phyloP scores from a whole-genome alignment of 2,329 filamentous ascomycete genomes.

The Hymenoscyphus albidus region DNA sequence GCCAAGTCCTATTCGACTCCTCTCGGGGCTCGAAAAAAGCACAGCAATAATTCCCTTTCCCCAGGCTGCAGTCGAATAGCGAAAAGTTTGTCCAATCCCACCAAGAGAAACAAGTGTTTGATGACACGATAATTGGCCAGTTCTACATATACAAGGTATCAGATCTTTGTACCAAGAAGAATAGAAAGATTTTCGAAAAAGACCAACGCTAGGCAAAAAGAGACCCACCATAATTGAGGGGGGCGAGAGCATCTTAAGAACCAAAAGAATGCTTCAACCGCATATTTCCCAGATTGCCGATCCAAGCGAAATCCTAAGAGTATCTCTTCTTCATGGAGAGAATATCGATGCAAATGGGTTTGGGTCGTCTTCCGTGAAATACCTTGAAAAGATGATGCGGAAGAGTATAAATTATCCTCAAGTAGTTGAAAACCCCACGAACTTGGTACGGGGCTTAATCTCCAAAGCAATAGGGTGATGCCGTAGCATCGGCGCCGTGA shows the following conservation, averaged over 20 bases:
- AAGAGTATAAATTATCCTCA: conserved; percentile 24
- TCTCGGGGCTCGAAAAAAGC: conserved; percentile 23
- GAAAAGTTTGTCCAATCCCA: conserved; percentile 26
- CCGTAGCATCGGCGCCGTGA: conserved; percentile 32
- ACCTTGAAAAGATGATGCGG: conserved; percentile 22
- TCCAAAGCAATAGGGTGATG: conserved; percentile 27
- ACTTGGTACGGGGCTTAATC: background rate
- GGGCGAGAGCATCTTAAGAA: conserved; percentile 23
- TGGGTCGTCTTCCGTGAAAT: conserved; percentile 25
- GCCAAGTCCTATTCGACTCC: background rate
- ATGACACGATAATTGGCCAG: conserved; percentile 26
- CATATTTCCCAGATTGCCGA: conserved; percentile 16
- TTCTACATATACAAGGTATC: conserved; percentile 28
- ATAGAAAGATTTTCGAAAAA: conserved; percentile 17
- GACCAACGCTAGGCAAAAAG: conserved; percentile 30
- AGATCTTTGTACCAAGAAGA: conserved; percentile 25
- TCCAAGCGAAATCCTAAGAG: conserved; percentile 27
- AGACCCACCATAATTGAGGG: conserved; percentile 28
- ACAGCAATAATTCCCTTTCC: conserved; percentile 32
- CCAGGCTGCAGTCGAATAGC: conserved; percentile 27
- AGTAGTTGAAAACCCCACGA: background rate
- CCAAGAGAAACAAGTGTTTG: conserved; percentile 22
- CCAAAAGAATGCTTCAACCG: conserved; percentile 24
- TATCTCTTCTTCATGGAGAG: conserved; percentile 13
- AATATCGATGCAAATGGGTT: conserved; percentile 22